Base-by-base conservation (phyloP, 2,329 filamentous ascomycete genomes). In the Stachybotrys echinatus region DNA sequence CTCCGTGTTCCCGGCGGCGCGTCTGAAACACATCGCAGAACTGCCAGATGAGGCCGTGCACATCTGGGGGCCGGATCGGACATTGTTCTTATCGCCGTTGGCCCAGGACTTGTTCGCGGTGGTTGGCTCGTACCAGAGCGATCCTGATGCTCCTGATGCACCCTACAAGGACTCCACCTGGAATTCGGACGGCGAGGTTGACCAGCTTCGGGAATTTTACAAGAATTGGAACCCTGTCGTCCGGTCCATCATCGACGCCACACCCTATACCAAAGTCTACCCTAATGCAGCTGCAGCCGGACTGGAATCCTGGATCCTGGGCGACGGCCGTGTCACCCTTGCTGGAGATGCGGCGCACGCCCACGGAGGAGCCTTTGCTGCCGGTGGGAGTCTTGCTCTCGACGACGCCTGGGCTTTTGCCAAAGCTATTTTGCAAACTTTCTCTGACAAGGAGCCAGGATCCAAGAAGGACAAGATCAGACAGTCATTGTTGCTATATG, bases 361-460 rank as follows among this genome's bases (percentile, higher is more conserved):
- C 0, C 70, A 72, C 45, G 70, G 70, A 4, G 69, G 70, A 0
- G 68, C 70, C 0, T 71, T 70, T 23, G 68, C 70, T 0, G 68
- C 70, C 1, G 69, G 70, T 1, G 69, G 70, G 0, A 68, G 68
- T 14, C 57, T 72, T 1, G 70, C 69, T 0, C 64, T 72, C 4
- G 68, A 72, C 21, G 70, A 73, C 14, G 70, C 67, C 0, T 72
- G 70, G 56, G 73, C 73, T 0, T 64, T 76, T 27, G 63, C 65
- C 0, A 58, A 68, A 17, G 61, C 73, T 0, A 56, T 77, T 12
- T 54, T 55, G 23, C 61, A 76, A n/a, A n/a, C n/a, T 23, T 56
- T 70, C 0, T 69, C 70, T 37, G 61, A 64, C 17, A 38, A 58
- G 17, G 20, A 10, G 8, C 12, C 12, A 45, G 2, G 23, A 38